phyloP scores from a whole-genome alignment of 140 eudicot species.

The Ambrosia hybrid region DNA sequence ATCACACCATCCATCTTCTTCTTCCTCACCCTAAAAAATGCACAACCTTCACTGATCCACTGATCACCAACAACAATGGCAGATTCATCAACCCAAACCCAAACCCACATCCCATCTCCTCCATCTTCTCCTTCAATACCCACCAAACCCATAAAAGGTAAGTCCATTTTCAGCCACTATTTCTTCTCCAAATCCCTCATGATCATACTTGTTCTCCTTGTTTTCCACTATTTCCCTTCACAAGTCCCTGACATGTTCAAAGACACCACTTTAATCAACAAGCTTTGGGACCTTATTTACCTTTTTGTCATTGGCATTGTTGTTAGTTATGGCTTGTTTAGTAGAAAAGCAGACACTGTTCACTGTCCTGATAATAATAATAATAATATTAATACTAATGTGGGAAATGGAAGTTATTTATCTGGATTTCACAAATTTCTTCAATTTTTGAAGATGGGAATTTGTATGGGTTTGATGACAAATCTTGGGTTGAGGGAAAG shows the following conservation, averaged over 20 bases:
- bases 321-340: constrained; percentile 75
- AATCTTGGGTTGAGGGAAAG: constrained; percentile 23
- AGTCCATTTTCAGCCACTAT: constrained; percentile 36
- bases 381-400: background rate
- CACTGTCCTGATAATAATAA: constrained; percentile 22
- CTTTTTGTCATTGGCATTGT: constrained; percentile 73
- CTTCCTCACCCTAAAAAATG: constrained; percentile 26
- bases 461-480: constrained; percentile 52
- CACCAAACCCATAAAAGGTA: constrained; percentile 49
- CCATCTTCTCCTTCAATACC: constrained; percentile 27
- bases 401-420: constrained; percentile 26
- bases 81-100: constrained; percentile 28
- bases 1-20: background rate
- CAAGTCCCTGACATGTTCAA: constrained; percentile 60
- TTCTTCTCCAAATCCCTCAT: constrained; percentile 51
- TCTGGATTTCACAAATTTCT: constrained; percentile 59
- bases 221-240: constrained; percentile 62
- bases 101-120: constrained; percentile 38
- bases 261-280: constrained; percentile 34
- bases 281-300: constrained; percentile 73
- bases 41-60: constrained; percentile 12
- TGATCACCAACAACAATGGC: constrained; percentile 40
- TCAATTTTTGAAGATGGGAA: constrained; percentile 68
- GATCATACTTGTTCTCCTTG: constrained; percentile 49
- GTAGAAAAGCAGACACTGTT: constrained; percentile 30